Base-by-base conservation (phyloP, 2,329 filamentous ascomycete species). In the Talaromyces sp. region DNA sequence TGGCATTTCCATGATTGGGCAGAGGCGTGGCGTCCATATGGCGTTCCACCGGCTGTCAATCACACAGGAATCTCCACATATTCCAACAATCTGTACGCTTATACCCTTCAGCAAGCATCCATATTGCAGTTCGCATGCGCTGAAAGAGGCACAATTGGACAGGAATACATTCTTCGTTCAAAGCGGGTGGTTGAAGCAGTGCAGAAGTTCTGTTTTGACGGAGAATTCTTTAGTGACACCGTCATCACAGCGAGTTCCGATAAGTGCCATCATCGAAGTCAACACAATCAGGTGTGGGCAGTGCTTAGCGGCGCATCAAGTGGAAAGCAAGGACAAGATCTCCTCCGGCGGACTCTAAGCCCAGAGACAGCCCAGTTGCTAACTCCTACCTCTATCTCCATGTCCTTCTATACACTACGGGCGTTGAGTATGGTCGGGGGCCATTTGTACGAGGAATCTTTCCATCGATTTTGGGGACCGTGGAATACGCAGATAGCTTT, bases 1-100 rank as follows among this genome's bases (percentile, higher is more conserved):
- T 77, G 75, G 75, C 72, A 75, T 31, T 77, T 75, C 22, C 74
- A 76, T 17, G 75, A 77, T 65, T 77, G 75, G 74, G 74, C 74
- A 7, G 69, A 70, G 5, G 73, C 70, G 2, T 77, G 75, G 75
- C 70, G 68, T 25, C 69, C 70, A 1, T 13, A 25, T 13, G 47
- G 22, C 15, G 9, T 52, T 31, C 47, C 47, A 31, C 19, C 47
- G 22, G 19, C 47, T 25, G 19, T 13, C 22, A 31, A 1, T 13
- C 22, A 27, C 4, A 27, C 47, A 7, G 22, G 22, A 17, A 13
- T 27, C 8, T 15, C 15, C 11, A 52, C 47, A 17, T 52, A 52
- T 13, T 77, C 77, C 66, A 81, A 74, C 59, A 69, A 79, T 70
- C 68, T 81, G 0, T 81, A 79, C 60, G 77, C 77, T 0, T 78